Base-by-base conservation (phyloP, 352 stramenopile species). In the Thraustotheca clavata region DNA sequence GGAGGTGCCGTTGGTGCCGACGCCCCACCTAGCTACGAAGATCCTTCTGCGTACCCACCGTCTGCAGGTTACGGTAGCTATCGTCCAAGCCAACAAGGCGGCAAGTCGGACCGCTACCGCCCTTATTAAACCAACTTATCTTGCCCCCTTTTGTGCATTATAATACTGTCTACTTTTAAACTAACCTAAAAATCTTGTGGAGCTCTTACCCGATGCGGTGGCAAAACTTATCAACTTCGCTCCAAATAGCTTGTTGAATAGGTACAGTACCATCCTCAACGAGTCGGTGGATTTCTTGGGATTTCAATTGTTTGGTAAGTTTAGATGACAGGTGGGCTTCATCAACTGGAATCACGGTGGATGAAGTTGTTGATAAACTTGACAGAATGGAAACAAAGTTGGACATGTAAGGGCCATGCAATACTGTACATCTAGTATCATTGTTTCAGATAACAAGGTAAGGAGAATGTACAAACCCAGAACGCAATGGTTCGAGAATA, bases 41-140 rank as follows among this genome's bases (percentile, higher is more conserved):
- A 72, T 33, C 67, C 62, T 31, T 49, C 69, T 27, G 57, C 33
- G 33, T 60, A 63, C 32, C 43, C 43, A 11, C 7, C 43, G 43
- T 52, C 43, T 2, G 66, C 48, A 27, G 57, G 57, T 18, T 48
- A 62, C 49, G 40, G 39, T 20, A 50, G 49, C 33, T 70, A 68
- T 40, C 60, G 60, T 48, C 60, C 60, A 14, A 76, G 77, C 38
- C 78, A 77, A 50, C 82, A 86, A 67, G 79, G 79, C n/a, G 75
- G 76, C 40, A 77, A 77, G 70, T 84, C 83, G 69, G 83, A 92
- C 26, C 76, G 83, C 76, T 92, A 92, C 74, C 83, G 83, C 66
- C 83, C 83, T 49, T 92, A 92, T 72, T 92, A 79, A 86, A 27
- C 59, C n/a, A 65, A 22, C 26, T 60, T 11, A 46, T 59, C 31